Conservation (phyloP, 2,329 filamentous ascomycete species). For the Zymoseptoria passerinii region DNA sequence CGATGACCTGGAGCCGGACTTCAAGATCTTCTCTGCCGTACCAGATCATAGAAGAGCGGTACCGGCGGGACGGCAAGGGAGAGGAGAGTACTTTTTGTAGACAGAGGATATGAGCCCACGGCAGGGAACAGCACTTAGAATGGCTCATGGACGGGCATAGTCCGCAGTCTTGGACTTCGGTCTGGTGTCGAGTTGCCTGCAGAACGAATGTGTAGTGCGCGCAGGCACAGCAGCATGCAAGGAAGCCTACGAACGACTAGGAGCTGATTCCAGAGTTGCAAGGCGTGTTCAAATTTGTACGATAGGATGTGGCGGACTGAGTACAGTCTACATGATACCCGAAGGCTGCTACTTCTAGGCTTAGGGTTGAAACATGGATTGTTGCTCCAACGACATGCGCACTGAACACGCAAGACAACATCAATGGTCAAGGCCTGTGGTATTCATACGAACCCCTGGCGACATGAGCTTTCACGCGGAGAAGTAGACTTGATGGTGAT, state of each 20-base stretch:
- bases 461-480: no score
- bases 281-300: neutral
- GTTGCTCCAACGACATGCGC: no score
- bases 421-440: no score
- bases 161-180: neutral
- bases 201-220: neutral
- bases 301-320: neutral
- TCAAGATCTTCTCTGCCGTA: constrained; percentile 87
- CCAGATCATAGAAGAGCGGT: constrained; percentile 76
- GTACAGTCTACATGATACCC: neutral
- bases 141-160: neutral
- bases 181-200: neutral
- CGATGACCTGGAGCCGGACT: constrained; percentile 58
- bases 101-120: neutral
- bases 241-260: neutral
- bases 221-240: neutral
- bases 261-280: neutral
- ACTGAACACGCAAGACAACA: no score
- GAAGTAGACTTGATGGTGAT: no score
- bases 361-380: neutral
- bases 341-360: neutral
- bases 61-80: constrained; percentile 51
- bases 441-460: no score
- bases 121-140: neutral
- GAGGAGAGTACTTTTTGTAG: constrained; percentile 46